phyloP scores from a whole-genome alignment of 2,329 filamentous ascomycete species.

The Sordariomycetes sp. region DNA sequence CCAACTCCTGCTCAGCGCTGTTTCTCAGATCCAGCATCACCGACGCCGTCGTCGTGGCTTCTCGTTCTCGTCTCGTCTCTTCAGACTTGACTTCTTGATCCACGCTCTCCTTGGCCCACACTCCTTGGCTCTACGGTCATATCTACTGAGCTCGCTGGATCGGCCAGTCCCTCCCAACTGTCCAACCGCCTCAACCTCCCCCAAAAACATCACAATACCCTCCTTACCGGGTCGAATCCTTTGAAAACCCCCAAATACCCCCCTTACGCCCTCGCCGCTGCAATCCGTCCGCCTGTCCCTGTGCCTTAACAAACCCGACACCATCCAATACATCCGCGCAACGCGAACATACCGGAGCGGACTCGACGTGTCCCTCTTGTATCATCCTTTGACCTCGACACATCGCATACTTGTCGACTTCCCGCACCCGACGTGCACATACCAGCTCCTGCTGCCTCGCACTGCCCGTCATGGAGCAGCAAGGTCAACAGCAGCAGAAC shows the following conservation, averaged over 20 bases:
- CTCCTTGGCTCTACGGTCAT: slow-evolving; percentile 10
- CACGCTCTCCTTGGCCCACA: slow-evolving; percentile 10
- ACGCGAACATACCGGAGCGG: slow-evolving; percentile 1
- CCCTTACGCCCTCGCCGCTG: slow-evolving; percentile 2
- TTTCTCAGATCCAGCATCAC: slow-evolving; percentile 16
- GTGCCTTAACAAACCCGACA: not conserved
- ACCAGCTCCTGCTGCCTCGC: slow-evolving; percentile 26
- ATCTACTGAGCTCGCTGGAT: slow-evolving; percentile 8
- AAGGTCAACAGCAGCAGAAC: slow-evolving; percentile 33
- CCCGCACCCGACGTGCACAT: slow-evolving; percentile 33
- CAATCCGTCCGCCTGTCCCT: slow-evolving; percentile 3
- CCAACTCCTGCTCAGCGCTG: slow-evolving; percentile 24
- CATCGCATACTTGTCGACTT: slow-evolving; percentile 7
- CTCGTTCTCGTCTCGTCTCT: slow-evolving; percentile 1
- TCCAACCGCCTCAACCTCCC: slow-evolving; percentile 1
- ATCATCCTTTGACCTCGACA: slow-evolving; percentile 8
- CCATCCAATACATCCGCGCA: not conserved
- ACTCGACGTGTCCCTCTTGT: slow-evolving; percentile 7
- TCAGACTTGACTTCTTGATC: slow-evolving; percentile 5
- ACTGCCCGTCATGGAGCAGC: slow-evolving; percentile 40
- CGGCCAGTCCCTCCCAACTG: slow-evolving; percentile 6
- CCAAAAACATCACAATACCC: slow-evolving; percentile 1
- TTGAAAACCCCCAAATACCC: not conserved
- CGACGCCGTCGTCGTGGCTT: slow-evolving; percentile 1
- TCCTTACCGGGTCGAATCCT: slow-evolving; percentile 1